phyloP scores from a whole-genome alignment of 225 moss, liverwort and hornwort genomes.

The Climacium dendroides region DNA sequence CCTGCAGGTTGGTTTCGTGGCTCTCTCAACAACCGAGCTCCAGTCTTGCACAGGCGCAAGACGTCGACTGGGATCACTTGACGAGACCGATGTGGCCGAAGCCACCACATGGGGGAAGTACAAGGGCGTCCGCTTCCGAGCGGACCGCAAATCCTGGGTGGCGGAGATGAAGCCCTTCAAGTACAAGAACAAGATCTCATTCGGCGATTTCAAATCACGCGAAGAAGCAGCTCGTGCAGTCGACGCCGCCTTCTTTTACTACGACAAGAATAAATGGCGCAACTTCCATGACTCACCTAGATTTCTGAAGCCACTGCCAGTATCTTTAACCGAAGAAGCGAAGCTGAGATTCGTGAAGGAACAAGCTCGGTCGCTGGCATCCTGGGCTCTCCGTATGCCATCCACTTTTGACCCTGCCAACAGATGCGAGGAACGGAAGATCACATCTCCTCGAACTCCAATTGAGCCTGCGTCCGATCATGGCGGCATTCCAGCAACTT shows the following conservation, averaged over 20 bases:
- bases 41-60: not conserved
- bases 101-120: not conserved
- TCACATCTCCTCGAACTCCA: not conserved
- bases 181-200: slow-evolving; percentile 19
- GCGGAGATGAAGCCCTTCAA: slow-evolving; percentile 28
- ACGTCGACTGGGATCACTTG: not conserved
- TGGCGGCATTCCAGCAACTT: not conserved
- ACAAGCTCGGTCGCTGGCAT: slow-evolving; percentile 8
- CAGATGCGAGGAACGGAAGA: slow-evolving; percentile 1
- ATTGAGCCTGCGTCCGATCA: not conserved
- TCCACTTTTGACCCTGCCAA: slow-evolving; percentile 2
- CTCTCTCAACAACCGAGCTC: not conserved
- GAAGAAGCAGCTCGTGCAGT: slow-evolving; percentile 11
- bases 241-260: slow-evolving; percentile 19
- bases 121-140: slow-evolving; percentile 19
- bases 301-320: not conserved
- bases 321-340: not conserved
- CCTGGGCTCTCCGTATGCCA: not conserved
- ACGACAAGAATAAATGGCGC: slow-evolving; percentile 11
- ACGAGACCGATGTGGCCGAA: not conserved
- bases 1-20: slow-evolving; percentile 8
- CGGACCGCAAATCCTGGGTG: slow-evolving; percentile 21
- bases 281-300: slow-evolving; percentile 1
- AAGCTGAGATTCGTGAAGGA: slow-evolving; percentile 27
- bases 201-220: slow-evolving; percentile 15